Conservation (phyloP, 108 stramenopile species). For the Fragilariopsis cylindrus region DNA sequence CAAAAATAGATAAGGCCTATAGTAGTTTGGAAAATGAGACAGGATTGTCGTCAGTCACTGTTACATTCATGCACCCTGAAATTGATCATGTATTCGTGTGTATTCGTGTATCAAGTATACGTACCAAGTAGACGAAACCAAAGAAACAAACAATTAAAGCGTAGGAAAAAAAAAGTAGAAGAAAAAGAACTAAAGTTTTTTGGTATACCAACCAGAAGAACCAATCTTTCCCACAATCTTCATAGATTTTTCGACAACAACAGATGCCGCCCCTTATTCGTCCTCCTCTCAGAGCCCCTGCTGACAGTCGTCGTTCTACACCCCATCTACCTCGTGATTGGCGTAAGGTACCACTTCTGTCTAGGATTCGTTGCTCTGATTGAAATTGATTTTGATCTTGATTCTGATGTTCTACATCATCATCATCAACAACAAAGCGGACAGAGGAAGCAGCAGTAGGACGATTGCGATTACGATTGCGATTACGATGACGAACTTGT, state of each 20-base stretch:
- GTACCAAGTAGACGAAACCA: conserved; percentile 59
- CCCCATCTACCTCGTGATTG: conserved; percentile 80
- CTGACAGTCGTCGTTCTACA: conserved; percentile 39
- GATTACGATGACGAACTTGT: not conserved
- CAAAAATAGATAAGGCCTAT: conserved; percentile 47
- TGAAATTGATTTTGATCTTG: not conserved
- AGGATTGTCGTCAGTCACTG: too few species aligned
- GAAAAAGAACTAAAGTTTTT: conserved; percentile 58
- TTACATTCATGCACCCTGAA: too few species aligned
- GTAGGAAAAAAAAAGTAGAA: conserved; percentile 63
- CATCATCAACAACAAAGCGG: not conserved
- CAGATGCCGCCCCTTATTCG: conserved; percentile 18
- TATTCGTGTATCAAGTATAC: not conserved
- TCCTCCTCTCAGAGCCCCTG: conserved; percentile 9
- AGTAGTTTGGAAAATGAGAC: not conserved
- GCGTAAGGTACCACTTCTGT: conserved; percentile 62
- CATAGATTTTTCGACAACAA: conserved; percentile 49
- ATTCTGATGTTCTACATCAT: not conserved
- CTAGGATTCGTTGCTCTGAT: conserved; percentile 49
- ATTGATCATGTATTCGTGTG: too few species aligned
- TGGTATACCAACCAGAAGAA: conserved; percentile 73
- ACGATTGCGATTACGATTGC: not conserved
- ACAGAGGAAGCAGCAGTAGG: not conserved
- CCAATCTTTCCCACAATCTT: conserved; percentile 62
- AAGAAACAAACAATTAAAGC: conserved; percentile 60